Evolutionary conservation across 768 basidiomycete species (phyloP).

Genomic region (Amanita pallidorosea): DNA sequence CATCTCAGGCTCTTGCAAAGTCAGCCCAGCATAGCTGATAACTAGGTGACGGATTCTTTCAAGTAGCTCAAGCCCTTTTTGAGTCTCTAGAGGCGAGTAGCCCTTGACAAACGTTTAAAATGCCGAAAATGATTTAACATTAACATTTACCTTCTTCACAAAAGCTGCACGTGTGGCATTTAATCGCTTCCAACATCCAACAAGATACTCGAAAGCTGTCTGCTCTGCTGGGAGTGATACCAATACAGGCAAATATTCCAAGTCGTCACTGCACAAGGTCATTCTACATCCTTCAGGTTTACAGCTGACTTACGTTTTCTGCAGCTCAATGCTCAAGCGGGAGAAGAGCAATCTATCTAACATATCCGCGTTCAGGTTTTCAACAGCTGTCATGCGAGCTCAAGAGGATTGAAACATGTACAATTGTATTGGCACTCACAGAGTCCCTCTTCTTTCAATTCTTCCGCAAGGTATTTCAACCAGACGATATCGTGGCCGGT

Average conservation of each 20-base stretch:
- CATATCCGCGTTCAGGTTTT: conserved; percentile 43
- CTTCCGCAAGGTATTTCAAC: conserved; percentile 67
- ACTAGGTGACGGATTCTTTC: conserved; percentile 76
- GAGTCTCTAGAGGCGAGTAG: conserved; percentile 50
- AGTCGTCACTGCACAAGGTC: conserved; percentile 43
- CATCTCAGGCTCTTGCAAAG: conserved; percentile 87
- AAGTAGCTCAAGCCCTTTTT: conserved; percentile 49
- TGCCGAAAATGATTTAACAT: background rate
- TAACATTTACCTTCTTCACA: conserved; percentile 47
- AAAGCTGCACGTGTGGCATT: conserved; percentile 43
- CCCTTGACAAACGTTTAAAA: conserved; percentile 23
- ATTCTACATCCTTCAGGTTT: background rate
- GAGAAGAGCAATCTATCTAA: conserved; percentile 77
- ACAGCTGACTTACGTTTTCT: conserved; percentile 46
- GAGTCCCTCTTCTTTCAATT: conserved; percentile 51
- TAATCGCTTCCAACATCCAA: conserved; percentile 87
- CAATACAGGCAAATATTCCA: conserved; percentile 63
- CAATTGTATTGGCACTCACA: conserved; percentile 22
- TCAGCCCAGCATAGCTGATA: conserved; percentile 83
- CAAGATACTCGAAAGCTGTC: conserved; percentile 83
- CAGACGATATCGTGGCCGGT: conserved; percentile 66
- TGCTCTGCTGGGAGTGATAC: conserved; percentile 69
- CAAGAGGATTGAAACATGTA: conserved; percentile 4
- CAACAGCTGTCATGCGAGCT: conserved; percentile 18
- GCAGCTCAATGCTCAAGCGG: conserved; percentile 63